Conservation (phyloP, 495 filamentous ascomycete genomes). For the Neurospora tetrasperma region DNA sequence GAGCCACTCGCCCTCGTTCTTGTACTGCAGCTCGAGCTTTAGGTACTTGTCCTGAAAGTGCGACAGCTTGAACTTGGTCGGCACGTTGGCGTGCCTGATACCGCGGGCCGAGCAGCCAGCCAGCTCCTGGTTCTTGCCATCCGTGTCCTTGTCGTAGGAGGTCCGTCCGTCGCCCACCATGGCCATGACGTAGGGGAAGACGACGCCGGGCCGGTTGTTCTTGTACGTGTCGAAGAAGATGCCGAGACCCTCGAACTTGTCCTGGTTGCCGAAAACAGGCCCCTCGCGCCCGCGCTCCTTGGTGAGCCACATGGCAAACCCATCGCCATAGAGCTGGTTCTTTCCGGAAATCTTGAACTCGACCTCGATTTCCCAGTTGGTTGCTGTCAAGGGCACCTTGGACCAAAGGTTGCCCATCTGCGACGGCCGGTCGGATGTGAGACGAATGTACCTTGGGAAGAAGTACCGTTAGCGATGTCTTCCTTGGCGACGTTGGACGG, state of each 20-base stretch:
- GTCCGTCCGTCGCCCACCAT: conserved; percentile 91
- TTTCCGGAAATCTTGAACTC: conserved; percentile 86
- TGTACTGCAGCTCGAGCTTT: conserved; percentile 89
- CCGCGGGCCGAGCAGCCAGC: conserved; percentile 93
- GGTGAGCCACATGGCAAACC: conserved; percentile 97
- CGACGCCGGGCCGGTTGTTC: conserved; percentile 91
- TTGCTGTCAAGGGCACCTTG: conserved; percentile 86
- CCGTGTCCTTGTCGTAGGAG: conserved; percentile 83
- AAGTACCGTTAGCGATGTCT: conserved; percentile 1
- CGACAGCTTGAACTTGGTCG: conserved; percentile 79
- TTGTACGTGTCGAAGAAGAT: conserved; percentile 99
- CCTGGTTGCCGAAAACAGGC: conserved; percentile 77
- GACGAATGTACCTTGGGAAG: conserved; percentile 67
- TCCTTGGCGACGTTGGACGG: not conserved
- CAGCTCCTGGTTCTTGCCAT: conserved; percentile 87
- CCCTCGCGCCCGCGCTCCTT: conserved; percentile 77
- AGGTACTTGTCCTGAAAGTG: conserved; percentile 96
- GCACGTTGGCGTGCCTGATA: conserved; percentile 62
- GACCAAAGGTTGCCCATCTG: conserved; percentile 91
- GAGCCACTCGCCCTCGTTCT: conserved; percentile 76
- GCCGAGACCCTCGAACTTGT: conserved; percentile 89
- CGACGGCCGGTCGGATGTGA: conserved; percentile 82
- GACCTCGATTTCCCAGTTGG: conserved; percentile 98
- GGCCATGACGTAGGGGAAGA: conserved; percentile 98
- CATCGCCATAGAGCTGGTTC: conserved; percentile 77